Evolutionary conservation across 768 basidiomycete species (phyloP).

Genomic region (Suillus tomentosus): DNA sequence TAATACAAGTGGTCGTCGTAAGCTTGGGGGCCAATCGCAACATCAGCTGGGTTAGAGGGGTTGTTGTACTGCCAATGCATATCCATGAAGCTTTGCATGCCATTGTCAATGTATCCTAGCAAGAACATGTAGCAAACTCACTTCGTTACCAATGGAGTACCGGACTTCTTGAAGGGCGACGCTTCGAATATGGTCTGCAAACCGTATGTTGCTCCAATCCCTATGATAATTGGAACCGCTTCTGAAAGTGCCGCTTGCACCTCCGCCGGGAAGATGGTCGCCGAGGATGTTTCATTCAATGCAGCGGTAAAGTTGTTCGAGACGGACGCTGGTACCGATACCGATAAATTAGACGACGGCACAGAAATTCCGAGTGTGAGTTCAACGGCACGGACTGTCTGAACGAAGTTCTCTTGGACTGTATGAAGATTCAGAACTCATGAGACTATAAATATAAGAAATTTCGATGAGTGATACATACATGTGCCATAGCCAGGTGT

Average conservation of each 20-base stretch:
- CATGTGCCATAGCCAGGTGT: conserved; percentile 75
- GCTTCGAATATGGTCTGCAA: conserved; percentile 28
- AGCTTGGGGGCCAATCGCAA: conserved; percentile 64
- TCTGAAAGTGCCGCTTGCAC: conserved; percentile 37
- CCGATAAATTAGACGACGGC: conserved; percentile 13
- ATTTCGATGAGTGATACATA: conserved; percentile 33
- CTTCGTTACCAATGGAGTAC: conserved; percentile 40
- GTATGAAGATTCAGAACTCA: conserved; percentile 11
- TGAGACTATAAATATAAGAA: conserved; percentile 1
- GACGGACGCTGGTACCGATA: conserved; percentile 17
- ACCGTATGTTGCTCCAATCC: conserved; percentile 25
- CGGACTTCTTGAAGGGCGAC: conserved; percentile 19
- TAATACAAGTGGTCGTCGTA: conserved; percentile 87
- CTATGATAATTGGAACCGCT: conserved; percentile 39
- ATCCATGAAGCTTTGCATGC: conserved; percentile 71
- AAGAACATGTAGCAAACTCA: conserved; percentile 22
- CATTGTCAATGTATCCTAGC: neutral
- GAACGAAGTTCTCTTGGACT: conserved; percentile 75
- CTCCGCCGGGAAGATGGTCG: conserved; percentile 28
- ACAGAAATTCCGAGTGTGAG: conserved; percentile 55
- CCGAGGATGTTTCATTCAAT: conserved; percentile 22
- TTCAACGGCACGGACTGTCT: conserved; percentile 67
- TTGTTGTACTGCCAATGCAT: conserved; percentile 73
- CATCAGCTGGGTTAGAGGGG: conserved; percentile 71
- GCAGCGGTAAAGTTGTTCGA: conserved; percentile 40